Evolutionary conservation across 768 basidiomycete genomes (phyloP), one percentile per base, ranked within the genome.

Genomic region (Serendipita indica): DNA sequence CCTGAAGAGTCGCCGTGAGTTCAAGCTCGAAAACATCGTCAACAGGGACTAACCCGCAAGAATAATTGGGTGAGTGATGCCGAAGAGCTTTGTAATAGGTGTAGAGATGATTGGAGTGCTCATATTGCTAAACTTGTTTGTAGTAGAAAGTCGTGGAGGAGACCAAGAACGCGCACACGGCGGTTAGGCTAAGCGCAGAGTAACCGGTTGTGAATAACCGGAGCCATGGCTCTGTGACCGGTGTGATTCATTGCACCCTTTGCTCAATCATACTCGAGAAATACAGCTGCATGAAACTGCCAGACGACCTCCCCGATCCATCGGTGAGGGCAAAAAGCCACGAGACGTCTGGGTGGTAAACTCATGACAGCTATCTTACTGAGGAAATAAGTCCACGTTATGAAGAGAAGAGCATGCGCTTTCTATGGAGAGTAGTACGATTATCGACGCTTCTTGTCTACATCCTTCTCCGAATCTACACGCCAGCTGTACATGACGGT

Each of bases 61-160:
- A 57, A 93, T 69, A 63, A 93, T 79, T 39, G 90, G 90, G 67
- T 93, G 90, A 72, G 84, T 80, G 70, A 93, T 83, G 57, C 81
- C 82, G 69, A 93, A 92, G 58, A 91, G 75, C 71, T 91, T 78
- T 33, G 90, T 93, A 63, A 93, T 77, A n/a, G 88, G 86, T 3
- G 90, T 93, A 20, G 77, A 72, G 61, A 93, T 83, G 58, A 28
- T 54, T 28, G 49, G 49, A 22, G 49, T 27, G 25, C 49, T 54
- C 49, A 54, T 54, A n/a, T 27, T 54, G 10, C n/a, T 54, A 27
- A 28, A 10, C 1, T 18, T 25, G 20, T 16, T 28, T 16, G 49
- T 28, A 22, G 49, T n/a, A 43, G 41, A 43, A n/a, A 43, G 41
- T 18, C 18, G 18, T 43, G n/a, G 18, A 25, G n/a, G 5, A 6